Evolutionary conservation across 768 basidiomycete genomes (phyloP), one percentile per base, ranked within the genome.

Genomic region (Xanthoconium stramineum): DNA sequence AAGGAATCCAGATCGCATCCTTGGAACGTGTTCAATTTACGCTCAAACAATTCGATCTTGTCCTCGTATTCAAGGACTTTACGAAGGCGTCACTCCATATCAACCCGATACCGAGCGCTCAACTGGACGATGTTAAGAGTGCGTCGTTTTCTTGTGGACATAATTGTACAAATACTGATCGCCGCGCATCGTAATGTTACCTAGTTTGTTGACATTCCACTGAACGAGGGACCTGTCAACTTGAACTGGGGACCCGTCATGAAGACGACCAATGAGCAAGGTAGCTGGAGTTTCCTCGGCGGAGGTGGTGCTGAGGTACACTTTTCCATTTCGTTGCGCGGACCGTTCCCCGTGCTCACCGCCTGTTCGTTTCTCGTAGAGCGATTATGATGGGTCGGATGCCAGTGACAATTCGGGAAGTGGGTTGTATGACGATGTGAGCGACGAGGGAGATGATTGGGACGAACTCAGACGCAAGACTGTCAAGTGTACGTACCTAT

Each of bases 61-160:
- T 97, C n/a, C 81, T 98, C 45, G 88, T 99, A 57, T 91, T 98
- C 81, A 92, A 92, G 68, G 97, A 99, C 71, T 98, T 98, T 73
- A 89, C 91, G 38, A 91, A 91, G 65, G 59, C 87, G 3, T 95
- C 96, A 0, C 79, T 98, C 11, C 97, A 98, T 66, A 93, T 99
- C 77, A 98, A 99, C 70, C 94, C 94, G 1, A 95, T 99, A 61
- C 94, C 91, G 24, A 90, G 83, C 53, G 75, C 83, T 2, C 88
- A 93, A 63, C 83, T 98, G 66, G 97, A 99, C 66, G 94, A 95
- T 62, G 95, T 99, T 60, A 98, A 98, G 75, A 95, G 94, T 98
- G 69, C 61, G 92, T 78, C 13, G 8, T 50, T 29, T 45, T 45
- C 50, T 52, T 48, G 29, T 10, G 11, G 3, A 3, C 12, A 10